A percentile compares a stretch with the other conserved stretches of the same genome.
Conservation (phyloP, 2,329 filamentous ascomycete species). For the Chaetomiaceae sp. region DNA sequence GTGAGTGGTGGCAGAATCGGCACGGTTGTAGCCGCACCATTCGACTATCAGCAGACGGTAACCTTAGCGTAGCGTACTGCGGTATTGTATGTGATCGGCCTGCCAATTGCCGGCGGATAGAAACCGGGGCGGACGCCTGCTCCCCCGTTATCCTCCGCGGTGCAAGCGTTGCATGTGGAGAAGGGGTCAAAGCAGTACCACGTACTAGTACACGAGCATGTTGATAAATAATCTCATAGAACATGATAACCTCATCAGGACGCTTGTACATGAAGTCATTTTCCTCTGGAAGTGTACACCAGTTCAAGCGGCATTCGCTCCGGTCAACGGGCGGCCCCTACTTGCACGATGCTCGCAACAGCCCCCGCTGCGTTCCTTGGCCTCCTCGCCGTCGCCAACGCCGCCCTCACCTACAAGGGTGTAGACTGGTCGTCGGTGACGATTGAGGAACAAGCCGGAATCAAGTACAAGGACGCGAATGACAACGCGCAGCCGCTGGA, state of each 20-base stretch:
- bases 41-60: no score
- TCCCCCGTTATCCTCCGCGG: no score
- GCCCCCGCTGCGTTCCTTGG: conserved; percentile 16
- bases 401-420: conserved; percentile 54
- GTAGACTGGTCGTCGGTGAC: conserved; percentile 65
- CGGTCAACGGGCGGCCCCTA: no score
- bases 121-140: no score
- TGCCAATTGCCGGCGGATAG: background rate
- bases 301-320: no score
- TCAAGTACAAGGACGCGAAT: conserved; percentile 51
- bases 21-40: background rate
- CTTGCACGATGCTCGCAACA: conserved; percentile 18
- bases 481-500: conserved; percentile 53
- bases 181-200: no score
- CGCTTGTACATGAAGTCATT: no score
- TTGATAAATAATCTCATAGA: no score
- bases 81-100: background rate
- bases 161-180: no score
- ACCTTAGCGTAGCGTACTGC: background rate
- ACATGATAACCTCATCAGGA: no score
- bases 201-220: no score
- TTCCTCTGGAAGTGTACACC: no score
- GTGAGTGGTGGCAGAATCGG: conserved; percentile 9
- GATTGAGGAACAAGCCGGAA: conserved; percentile 56
- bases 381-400: conserved; percentile 17